These are phyloP conservation scores for Penicillium ochrochloron DNA, from an alignment of 495 filamentous ascomycete species.

Conservation along the genomic window DNA sequence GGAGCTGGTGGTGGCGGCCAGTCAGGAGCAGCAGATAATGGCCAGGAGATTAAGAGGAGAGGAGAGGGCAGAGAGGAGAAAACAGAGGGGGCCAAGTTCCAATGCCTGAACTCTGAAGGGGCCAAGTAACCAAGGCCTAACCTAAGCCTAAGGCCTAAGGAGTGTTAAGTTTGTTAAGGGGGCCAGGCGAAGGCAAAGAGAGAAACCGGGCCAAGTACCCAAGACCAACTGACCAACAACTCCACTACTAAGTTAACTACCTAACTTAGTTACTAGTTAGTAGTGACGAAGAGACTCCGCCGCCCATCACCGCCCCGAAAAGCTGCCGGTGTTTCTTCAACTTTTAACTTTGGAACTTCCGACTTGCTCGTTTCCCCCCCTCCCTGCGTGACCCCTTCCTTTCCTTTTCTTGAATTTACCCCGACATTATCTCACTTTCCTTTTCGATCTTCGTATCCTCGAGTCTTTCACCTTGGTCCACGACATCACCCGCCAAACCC, in stretches of 20 bases:
- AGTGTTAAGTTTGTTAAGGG: too few species aligned
- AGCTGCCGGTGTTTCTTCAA: background rate
- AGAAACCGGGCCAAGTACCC: background rate
- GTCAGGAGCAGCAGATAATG: slow-evolving; percentile 14
- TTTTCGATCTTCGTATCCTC: slow-evolving; percentile 8
- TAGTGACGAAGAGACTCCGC: background rate
- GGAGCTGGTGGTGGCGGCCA: slow-evolving; percentile 26
- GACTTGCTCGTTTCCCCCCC: background rate
- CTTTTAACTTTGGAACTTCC: background rate
- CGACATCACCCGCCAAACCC: background rate
- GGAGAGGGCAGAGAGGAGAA: background rate
- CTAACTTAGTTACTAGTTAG: too few species aligned
- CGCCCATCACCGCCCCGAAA: background rate
- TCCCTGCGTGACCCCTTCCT: slow-evolving; percentile 1
- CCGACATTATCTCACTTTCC: background rate
- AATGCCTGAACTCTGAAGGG: background rate
- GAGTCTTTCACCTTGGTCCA: background rate
- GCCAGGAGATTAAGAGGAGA: slow-evolving; percentile 9
- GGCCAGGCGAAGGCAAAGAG: background rate
- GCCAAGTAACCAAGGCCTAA: background rate
- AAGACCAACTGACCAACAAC: background rate
- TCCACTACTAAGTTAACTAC: too few species aligned
- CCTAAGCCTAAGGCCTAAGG: background rate
- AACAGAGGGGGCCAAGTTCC: background rate
- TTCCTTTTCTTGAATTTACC: background rate